Percentiles rank a stretch among this genome's conserved stretches.
Evolutionary conservation across 495 filamentous ascomycete genomes (phyloP).

Genomic region (Chaetomium cochliodes): DNA sequence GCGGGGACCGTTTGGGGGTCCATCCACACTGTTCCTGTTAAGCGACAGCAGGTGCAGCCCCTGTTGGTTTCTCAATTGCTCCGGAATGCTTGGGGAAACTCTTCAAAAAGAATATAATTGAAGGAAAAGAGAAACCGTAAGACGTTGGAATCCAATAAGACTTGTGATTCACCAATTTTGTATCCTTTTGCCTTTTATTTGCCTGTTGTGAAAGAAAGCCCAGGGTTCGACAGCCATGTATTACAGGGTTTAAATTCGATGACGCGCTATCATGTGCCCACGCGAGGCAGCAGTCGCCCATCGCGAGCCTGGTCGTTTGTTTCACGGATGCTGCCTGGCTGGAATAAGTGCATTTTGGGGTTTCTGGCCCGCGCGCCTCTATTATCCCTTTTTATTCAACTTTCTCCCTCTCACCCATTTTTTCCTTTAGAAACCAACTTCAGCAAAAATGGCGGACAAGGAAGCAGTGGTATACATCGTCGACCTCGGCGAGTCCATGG

Average conservation of each 20-base stretch:
- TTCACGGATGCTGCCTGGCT: conserved; percentile 33
- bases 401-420: background rate
- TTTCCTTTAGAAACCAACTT: background rate
- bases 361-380: background rate
- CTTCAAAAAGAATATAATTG: too few species aligned
- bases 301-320: conserved; percentile 18
- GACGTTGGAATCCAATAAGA: too few species aligned
- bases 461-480: conserved; percentile 91
- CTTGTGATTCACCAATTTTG: too few species aligned
- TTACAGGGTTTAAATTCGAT: background rate
- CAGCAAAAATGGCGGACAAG: conserved; percentile 80
- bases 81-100: too few species aligned
- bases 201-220: background rate
- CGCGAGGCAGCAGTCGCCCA: conserved; percentile 26
- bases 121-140: too few species aligned
- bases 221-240: too few species aligned
- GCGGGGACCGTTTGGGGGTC: too few species aligned
- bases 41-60: too few species aligned
- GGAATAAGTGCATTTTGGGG: background rate
- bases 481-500: conserved; percentile 84
- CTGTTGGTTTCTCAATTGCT: too few species aligned
- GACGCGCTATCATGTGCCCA: conserved; percentile 37
- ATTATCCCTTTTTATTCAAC: background rate
- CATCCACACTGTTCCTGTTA: too few species aligned
- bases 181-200: too few species aligned